These are phyloP conservation scores for Ogataea corticis DNA, from an alignment of 805 yeast genomes.

Conservation along the genomic window DNA sequence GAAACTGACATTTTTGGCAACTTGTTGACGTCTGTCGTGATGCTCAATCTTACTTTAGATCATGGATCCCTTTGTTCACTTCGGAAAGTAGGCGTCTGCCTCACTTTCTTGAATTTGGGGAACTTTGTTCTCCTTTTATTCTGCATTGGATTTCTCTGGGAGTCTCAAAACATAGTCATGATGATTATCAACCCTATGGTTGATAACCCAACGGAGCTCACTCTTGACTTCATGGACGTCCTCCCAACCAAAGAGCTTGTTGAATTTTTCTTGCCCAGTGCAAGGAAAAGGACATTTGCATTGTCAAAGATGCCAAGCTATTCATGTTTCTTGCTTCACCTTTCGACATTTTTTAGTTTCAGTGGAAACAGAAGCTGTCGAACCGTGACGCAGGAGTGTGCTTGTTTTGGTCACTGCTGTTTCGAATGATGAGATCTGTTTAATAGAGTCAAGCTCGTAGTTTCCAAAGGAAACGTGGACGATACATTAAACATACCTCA, in stretches of 20 bases:
- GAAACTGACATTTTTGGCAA: neutral
- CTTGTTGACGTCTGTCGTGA: neutral
- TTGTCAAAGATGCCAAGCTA: conserved; percentile 70
- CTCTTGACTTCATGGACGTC: conserved; percentile 66
- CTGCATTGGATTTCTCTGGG: conserved; percentile 55
- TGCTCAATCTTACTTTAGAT: neutral
- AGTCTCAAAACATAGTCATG: conserved; percentile 70
- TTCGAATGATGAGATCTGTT: conserved; percentile 65
- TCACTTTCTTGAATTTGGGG: conserved; percentile 16
- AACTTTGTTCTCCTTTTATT: conserved; percentile 32
- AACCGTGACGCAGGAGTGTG: neutral
- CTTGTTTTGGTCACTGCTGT: conserved; percentile 8
- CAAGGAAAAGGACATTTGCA: conserved; percentile 40
- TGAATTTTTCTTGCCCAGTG: conserved; percentile 21
- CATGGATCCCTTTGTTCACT: conserved; percentile 6
- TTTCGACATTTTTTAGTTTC: neutral
- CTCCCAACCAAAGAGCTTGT: conserved; percentile 23
- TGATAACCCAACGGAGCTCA: conserved; percentile 85
- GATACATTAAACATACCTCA: conserved; percentile 39
- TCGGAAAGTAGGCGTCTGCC: conserved; percentile 11
- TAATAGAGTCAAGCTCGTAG: conserved; percentile 93
- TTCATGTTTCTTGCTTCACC: conserved; percentile 4
- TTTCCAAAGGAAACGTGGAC: conserved; percentile 50
- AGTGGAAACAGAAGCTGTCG: neutral
- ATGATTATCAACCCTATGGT: conserved; percentile 48